Conservation (phyloP, 441 rosid genomes). For the Gossypium laxum region DNA sequence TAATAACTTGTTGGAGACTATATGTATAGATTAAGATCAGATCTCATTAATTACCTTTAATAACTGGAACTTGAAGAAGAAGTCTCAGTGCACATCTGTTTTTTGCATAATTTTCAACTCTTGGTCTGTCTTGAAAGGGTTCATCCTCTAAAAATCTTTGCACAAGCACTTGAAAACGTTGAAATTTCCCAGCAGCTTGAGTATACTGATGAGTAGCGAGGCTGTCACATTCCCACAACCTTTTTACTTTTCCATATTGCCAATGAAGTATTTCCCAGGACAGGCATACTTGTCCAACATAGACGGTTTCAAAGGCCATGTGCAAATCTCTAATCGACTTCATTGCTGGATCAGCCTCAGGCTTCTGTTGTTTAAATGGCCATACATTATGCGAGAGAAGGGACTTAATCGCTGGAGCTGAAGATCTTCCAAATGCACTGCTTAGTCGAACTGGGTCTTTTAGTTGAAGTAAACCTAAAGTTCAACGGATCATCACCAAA, state of each 20-base stretch:
- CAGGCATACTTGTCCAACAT: slow-evolving; percentile 64
- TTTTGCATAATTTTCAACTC: slow-evolving; percentile 52
- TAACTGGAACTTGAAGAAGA: slow-evolving; percentile 59
- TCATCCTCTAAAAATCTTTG: slow-evolving; percentile 67
- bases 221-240: slow-evolving; percentile 29
- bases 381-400: slow-evolving; percentile 29
- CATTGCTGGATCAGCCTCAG: slow-evolving; percentile 27
- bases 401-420: slow-evolving; percentile 21
- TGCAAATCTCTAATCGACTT: slow-evolving; percentile 36
- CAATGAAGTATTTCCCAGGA: slow-evolving; percentile 79
- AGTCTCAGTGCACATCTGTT: slow-evolving; percentile 43
- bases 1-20: background rate
- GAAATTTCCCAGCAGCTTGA: slow-evolving; percentile 59
- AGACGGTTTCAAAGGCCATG: slow-evolving; percentile 44
- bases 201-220: slow-evolving; percentile 32
- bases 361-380: slow-evolving; percentile 34
- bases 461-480: slow-evolving; percentile 47
- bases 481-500: background rate
- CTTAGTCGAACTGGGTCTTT: slow-evolving; percentile 25
- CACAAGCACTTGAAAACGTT: slow-evolving; percentile 58
- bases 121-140: slow-evolving; percentile 46
- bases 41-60: slow-evolving; percentile 41
- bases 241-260: slow-evolving; percentile 50
- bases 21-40: background rate
- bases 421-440: slow-evolving; percentile 12